phyloP scores from a whole-genome alignment of 108 stramenopile genomes.

The Skeletonema tropicum region DNA sequence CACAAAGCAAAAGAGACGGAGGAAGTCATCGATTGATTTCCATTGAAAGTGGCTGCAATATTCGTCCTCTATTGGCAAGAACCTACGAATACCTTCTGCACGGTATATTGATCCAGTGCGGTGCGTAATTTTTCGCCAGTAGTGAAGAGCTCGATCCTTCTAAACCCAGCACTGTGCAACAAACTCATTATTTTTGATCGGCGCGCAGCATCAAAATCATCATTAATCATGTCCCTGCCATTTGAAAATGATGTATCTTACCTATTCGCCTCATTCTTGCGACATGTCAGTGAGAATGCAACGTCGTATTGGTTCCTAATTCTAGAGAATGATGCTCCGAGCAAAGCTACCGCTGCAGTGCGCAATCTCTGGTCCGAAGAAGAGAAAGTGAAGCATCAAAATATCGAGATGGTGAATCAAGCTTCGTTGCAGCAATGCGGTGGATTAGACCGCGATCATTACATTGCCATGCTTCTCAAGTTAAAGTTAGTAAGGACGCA shows the following conservation, averaged over 20 bases:
- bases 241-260: not conserved
- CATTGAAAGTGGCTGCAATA: not conserved
- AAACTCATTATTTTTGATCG: not conserved
- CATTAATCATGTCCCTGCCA: not conserved
- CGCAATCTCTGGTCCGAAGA: too few species aligned
- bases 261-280: not conserved
- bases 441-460: too few species aligned
- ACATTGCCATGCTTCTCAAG: too few species aligned
- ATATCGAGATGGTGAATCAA: too few species aligned
- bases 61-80: not conserved
- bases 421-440: too few species aligned
- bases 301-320: too few species aligned
- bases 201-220: not conserved
- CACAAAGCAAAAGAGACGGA: too few species aligned
- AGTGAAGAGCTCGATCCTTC: not conserved
- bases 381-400: too few species aligned
- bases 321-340: too few species aligned
- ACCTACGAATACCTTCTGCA: not conserved
- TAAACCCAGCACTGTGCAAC: not conserved
- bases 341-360: too few species aligned
- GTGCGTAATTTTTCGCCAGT: not conserved
- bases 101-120: not conserved
- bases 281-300: not conserved
- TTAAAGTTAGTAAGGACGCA: too few species aligned
- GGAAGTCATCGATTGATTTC: not conserved